Percentiles rank a stretch among this genome's conserved stretches.
These are phyloP conservation scores for Aureobasidium sp. DNA, from an alignment of 2,329 filamentous ascomycete species.

Conservation along the genomic window DNA sequence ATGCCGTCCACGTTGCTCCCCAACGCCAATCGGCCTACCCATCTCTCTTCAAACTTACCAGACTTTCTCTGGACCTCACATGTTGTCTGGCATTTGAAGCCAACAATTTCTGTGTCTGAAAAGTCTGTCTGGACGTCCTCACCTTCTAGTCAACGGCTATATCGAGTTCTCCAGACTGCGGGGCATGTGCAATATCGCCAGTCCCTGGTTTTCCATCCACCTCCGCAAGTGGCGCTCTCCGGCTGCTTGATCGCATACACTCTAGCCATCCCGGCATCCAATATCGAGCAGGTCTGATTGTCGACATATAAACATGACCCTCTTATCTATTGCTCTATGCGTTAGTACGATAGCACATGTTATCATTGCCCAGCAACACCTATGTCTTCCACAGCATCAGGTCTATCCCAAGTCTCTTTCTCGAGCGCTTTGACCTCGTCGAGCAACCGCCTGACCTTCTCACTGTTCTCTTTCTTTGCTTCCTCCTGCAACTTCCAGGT, in stretches of 20 bases:
- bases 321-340: not conserved
- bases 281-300: not conserved
- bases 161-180: not conserved
- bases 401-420: constrained; percentile 64
- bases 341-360: not conserved
- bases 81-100: not conserved
- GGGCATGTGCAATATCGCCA: constrained; percentile 1
- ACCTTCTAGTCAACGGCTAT: not conserved
- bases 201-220: not conserved
- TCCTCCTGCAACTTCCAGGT: constrained; percentile 57
- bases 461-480: constrained; percentile 46
- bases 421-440: constrained; percentile 58
- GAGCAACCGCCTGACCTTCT: constrained; percentile 51
- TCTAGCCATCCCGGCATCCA: not conserved
- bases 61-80: not conserved
- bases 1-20: constrained; percentile 5
- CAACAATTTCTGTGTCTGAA: not conserved
- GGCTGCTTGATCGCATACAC: not conserved
- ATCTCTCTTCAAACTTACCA: not conserved
- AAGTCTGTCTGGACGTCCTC: not conserved
- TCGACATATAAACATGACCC: not conserved
- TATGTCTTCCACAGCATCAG: constrained; percentile 56
- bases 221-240: constrained; percentile 3
- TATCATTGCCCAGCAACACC: constrained; percentile 11
- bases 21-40: not conserved